Base-by-base conservation (phyloP, 1,284 basidiomycete species). In the Irpex lacteus region DNA sequence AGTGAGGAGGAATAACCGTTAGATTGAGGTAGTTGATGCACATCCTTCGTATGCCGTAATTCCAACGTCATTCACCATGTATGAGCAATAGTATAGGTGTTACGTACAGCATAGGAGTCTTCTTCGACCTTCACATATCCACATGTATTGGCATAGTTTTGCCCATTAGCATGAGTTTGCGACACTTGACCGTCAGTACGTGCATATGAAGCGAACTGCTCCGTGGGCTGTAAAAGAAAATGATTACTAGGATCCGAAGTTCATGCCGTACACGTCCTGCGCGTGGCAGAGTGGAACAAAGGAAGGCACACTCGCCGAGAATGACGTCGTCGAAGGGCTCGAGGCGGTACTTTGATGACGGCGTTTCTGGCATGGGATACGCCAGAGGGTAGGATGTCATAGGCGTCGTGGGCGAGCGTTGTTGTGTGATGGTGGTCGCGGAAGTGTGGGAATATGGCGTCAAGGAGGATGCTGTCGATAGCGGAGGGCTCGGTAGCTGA, bases 241-340 rank as follows among this genome's bases (percentile, higher is more conserved):
- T 70, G 63, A 76, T 77, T 71, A 87, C 80, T 85, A 87, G 81
- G 82, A 77, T 77, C 76, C 72, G 66, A 62, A 75, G 76, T 70
- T 74, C 75, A 73, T 68, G 62, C 66, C 71, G 69, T 69, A 71
- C 68, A 70, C 73, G 68, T 65, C 70, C 66, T 66, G 71, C 68
- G 62, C 58, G 63, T 55, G 67, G 73, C 75, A 72, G 61, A 67
- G 67, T 67, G 69, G 70, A 65, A 63, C 52, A 63, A 72, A 77
- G 75, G 75, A 78, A 81, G 81, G 73, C 80, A 81, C 74, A 90
- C 90, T 90, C 85, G 85, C 90, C 87, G 90, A 91, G 81, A 91
- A 91, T 38, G 88, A 73, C 1, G 89, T 87, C 69, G 87, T 90
- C 52, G 89, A 73, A 1, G 90, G 88, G 69, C 87, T 90, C 50